Evolutionary conservation across 192 early-diverging fungal genomes (phyloP).

Genomic region (Mortierella hygrophila): DNA sequence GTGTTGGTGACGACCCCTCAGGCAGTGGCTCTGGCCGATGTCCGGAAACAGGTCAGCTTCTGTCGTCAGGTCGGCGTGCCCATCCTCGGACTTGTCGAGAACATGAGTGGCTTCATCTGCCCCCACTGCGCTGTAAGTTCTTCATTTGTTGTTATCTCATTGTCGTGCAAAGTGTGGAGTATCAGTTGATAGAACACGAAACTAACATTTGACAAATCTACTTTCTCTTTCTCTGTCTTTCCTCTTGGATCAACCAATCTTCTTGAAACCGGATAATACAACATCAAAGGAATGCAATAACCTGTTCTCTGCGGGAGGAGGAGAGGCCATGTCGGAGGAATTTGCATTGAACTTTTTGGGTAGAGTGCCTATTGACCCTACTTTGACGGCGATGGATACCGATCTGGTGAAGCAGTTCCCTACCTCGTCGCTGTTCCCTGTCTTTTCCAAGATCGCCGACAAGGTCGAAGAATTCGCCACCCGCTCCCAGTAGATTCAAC

Average conservation of each 20-base stretch:
- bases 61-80: constrained; percentile 88
- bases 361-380: constrained; percentile 92
- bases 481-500: constrained; percentile 15
- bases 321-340: constrained; percentile 89
- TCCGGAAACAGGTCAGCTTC: constrained; percentile 95
- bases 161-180: not conserved
- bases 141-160: not conserved
- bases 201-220: constrained; percentile 55
- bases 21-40: constrained; percentile 83
- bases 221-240: not conserved
- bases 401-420: constrained; percentile 61
- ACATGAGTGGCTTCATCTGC: constrained; percentile 98
- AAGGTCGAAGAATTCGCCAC: constrained; percentile 53
- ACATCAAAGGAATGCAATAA: constrained; percentile 80
- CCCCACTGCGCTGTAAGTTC: constrained; percentile 79
- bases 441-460: constrained; percentile 65
- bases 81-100: constrained; percentile 93
- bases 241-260: constrained; percentile 58
- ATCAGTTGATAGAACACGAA: constrained; percentile 15
- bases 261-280: constrained; percentile 35
- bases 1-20: constrained; percentile 98
- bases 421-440: constrained; percentile 65
- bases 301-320: constrained; percentile 96
- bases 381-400: constrained; percentile 69
- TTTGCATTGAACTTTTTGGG: constrained; percentile 91